phyloP scores from a whole-genome alignment of 2,329 filamentous ascomycete genomes.

The Colletotrichum higginsianum region DNA sequence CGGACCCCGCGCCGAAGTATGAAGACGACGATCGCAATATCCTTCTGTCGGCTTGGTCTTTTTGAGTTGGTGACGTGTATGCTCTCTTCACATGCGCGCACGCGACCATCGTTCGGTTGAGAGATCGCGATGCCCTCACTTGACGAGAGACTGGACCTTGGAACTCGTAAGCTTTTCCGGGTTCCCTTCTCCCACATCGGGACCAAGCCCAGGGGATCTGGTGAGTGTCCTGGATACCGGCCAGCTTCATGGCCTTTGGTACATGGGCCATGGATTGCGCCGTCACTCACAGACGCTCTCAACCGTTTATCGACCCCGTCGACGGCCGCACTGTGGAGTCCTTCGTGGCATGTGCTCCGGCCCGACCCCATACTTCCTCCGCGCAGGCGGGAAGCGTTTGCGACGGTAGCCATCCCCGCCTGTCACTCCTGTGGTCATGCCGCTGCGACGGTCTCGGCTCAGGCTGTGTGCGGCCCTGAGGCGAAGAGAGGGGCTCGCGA shows the following conservation, averaged over 20 bases:
- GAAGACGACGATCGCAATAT: conserved; percentile 34
- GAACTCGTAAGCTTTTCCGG: background rate
- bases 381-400: conserved; percentile 6
- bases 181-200: background rate
- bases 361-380: conserved; percentile 1
- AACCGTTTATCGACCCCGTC: conserved; percentile 17
- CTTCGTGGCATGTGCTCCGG: background rate
- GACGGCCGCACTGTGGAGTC: conserved; percentile 13
- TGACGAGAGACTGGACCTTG: background rate
- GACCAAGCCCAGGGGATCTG: conserved; percentile 1
- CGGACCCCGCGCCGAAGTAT: conserved; percentile 14
- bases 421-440: background rate
- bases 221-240: background rate
- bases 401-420: conserved; percentile 1
- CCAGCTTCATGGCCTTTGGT: conserved; percentile 1
- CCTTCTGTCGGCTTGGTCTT: conserved; percentile 4
- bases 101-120: conserved; percentile 25
- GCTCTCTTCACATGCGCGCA: conserved; percentile 34
- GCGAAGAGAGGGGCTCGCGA: background rate
- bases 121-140: conserved; percentile 7
- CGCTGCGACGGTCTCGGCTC: background rate
- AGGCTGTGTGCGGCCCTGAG: background rate
- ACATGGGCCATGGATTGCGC: background rate
- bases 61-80: conserved; percentile 39
- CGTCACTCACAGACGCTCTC: background rate